Conservation (phyloP, 1,284 basidiomycete genomes). For the Irpex sp. region DNA sequence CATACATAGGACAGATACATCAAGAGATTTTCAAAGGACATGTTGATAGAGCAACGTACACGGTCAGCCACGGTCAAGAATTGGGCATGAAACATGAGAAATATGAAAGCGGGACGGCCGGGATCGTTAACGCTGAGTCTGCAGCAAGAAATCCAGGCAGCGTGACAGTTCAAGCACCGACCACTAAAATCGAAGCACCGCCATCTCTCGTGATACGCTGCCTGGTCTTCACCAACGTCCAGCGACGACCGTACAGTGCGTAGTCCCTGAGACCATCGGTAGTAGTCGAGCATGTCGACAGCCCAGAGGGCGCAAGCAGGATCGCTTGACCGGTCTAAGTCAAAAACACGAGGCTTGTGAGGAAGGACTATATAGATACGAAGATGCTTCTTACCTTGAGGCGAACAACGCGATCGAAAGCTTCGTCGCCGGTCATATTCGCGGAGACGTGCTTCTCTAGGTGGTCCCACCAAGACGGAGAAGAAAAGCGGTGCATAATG, state of each 20-base stretch:
- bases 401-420: slow-evolving; percentile 60
- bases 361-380: neutral
- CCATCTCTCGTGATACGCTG: slow-evolving; percentile 57
- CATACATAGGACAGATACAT: no score
- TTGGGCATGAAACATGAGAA: neutral
- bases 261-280: neutral
- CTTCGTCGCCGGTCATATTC: slow-evolving; percentile 48
- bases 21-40: no score
- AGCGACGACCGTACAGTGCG: slow-evolving; percentile 38
- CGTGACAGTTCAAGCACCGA: neutral
- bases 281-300: slow-evolving; percentile 29
- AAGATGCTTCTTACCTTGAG: slow-evolving; percentile 41
- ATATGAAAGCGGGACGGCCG: neutral
- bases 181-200: slow-evolving; percentile 53
- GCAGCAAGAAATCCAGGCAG: neutral
- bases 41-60: no score
- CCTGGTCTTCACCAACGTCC: slow-evolving; percentile 53
- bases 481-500: slow-evolving; percentile 68
- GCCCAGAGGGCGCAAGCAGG: slow-evolving; percentile 54
- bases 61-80: neutral
- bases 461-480: slow-evolving; percentile 68
- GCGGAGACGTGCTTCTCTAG: slow-evolving; percentile 61
- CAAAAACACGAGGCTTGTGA: neutral
- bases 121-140: neutral
- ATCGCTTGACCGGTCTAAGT: slow-evolving; percentile 61